These are phyloP conservation scores for Trifolium dubium DNA, from an alignment of 306 rosid species.

Conservation along the genomic window DNA sequence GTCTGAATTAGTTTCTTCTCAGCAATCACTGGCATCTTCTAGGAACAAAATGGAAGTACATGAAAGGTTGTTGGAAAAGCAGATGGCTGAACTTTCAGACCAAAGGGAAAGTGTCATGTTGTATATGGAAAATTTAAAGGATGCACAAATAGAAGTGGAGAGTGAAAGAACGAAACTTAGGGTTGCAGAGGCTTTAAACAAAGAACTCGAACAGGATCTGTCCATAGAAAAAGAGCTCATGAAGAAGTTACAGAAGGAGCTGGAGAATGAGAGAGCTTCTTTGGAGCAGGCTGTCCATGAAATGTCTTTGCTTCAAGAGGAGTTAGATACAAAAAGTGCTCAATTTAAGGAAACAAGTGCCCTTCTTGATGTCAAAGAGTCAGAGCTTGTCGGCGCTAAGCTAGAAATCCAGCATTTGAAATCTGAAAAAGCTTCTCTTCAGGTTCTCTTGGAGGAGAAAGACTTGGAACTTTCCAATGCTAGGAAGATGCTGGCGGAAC, in stretches of 20 bases:
- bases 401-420: conserved; percentile 81
- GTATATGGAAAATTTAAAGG: conserved; percentile 65
- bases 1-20: conserved; percentile 85
- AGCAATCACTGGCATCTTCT: conserved; percentile 72
- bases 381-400: conserved; percentile 77
- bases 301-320: conserved; percentile 59
- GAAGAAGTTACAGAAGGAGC: conserved; percentile 62
- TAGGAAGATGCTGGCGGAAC: conserved; percentile 61
- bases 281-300: conserved; percentile 69
- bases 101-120: conserved; percentile 65
- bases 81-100: conserved; percentile 69
- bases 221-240: conserved; percentile 63
- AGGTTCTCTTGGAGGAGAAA: conserved; percentile 70
- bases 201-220: conserved; percentile 68
- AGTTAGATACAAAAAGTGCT: conserved; percentile 55
- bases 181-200: conserved; percentile 64
- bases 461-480: conserved; percentile 84
- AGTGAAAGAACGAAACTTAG: conserved; percentile 70
- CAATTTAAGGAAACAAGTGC: conserved; percentile 52
- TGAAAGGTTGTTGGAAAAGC: conserved; percentile 65
- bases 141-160: conserved; percentile 78
- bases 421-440: conserved; percentile 75
- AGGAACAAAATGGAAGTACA: conserved; percentile 75
- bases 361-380: conserved; percentile 68
- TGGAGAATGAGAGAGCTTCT: conserved; percentile 69